Percentiles rank a stretch among this genome's conserved stretches.
phyloP scores from a whole-genome alignment of 306 rosid species.

The Inga leiocalycina region DNA sequence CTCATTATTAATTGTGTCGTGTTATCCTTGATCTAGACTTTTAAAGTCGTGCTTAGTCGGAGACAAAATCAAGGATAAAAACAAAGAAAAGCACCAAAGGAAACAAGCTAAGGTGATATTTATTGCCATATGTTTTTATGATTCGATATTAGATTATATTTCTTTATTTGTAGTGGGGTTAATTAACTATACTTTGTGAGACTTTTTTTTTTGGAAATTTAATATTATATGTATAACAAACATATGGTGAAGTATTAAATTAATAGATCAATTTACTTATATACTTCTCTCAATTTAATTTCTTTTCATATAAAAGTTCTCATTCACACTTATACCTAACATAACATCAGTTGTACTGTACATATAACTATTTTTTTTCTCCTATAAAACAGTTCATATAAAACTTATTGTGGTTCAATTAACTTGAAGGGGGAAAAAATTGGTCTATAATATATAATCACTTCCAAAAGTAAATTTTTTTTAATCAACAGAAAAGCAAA shows the following conservation, averaged over 20 bases:
- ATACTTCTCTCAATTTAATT: background rate
- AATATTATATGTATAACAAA: background rate
- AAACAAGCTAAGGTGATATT: background rate
- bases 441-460: no score
- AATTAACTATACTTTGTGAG: background rate
- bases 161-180: background rate
- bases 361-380: background rate
- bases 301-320: background rate
- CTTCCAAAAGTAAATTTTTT: no score
- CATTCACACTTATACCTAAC: background rate
- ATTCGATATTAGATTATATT: no score
- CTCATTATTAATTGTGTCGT: no score
- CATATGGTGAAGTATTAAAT: no score
- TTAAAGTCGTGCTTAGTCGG: background rate
- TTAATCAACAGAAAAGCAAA: background rate
- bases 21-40: background rate
- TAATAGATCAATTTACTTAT: background rate
- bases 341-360: background rate
- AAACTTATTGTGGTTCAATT: background rate
- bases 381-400: background rate
- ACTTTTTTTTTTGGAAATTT: no score
- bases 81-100: no score
- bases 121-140: no score
- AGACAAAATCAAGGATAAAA: background rate
- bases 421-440: background rate